Evolutionary conservation across 179 eudicot genomes (phyloP).

Genomic region (Silene vulgaris): DNA sequence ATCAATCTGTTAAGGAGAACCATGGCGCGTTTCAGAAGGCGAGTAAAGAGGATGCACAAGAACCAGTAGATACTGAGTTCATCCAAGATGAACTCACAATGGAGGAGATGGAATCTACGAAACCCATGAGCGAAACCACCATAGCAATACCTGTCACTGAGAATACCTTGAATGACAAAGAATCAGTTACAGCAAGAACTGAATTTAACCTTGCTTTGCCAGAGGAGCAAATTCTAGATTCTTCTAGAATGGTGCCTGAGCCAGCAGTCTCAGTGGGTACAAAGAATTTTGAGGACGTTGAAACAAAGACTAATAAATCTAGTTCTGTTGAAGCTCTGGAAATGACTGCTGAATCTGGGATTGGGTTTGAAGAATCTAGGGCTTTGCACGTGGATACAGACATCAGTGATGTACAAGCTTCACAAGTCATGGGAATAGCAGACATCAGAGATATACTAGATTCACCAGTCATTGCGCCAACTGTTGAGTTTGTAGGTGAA

Average conservation of each 20-base stretch:
- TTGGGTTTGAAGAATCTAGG: conserved; percentile 12
- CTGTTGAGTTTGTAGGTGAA: conserved; percentile 11
- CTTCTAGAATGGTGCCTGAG: neutral
- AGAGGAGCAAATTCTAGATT: neutral
- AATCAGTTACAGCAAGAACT: conserved; percentile 2
- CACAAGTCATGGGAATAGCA: neutral
- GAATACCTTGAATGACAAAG: conserved; percentile 4
- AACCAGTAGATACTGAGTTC: conserved; percentile 23
- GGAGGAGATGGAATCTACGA: neutral
- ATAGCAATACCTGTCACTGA: conserved; percentile 5
- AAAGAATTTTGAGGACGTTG: conserved; percentile 14
- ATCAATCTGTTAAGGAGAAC: conserved; percentile 32
- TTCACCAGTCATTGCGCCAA: conserved; percentile 5
- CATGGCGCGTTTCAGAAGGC: conserved; percentile 26
- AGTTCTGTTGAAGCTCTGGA: conserved; percentile 9
- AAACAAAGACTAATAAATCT: neutral
- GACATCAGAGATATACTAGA: conserved; percentile 10
- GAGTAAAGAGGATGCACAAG: conserved; percentile 30
- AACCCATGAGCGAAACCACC: neutral
- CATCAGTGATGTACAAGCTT: conserved; percentile 3
- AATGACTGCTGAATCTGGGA: conserved; percentile 17
- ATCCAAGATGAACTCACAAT: neutral
- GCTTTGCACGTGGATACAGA: conserved; percentile 19
- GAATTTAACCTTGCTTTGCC: conserved; percentile 4
- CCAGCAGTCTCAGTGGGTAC: conserved; percentile 1